phyloP scores from a whole-genome alignment of 202 grass and related monocot species.

The Dendrocalamus latiflorus region DNA sequence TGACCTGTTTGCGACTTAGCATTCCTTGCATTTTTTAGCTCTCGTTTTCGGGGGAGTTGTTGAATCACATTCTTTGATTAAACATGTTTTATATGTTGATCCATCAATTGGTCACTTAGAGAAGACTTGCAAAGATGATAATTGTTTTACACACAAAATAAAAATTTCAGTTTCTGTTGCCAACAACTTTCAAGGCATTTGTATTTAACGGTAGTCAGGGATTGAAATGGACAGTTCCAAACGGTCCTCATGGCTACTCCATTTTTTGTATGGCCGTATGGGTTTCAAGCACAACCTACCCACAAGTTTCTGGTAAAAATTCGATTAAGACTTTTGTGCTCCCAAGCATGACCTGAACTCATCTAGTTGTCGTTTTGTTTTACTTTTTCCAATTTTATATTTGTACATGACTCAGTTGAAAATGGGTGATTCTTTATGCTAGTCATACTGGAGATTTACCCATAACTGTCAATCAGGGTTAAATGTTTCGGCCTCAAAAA shows the following conservation, averaged over 20 bases:
- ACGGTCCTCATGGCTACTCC: neutral
- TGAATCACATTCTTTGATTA: conserved; percentile 16
- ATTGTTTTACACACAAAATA: neutral
- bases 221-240: conserved; percentile 5
- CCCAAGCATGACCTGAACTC: neutral
- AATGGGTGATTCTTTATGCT: neutral
- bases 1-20: conserved; percentile 20
- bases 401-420: neutral
- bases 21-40: conserved; percentile 24
- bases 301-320: neutral
- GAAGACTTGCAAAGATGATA: neutral
- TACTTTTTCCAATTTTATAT: neutral
- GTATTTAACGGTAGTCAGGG: neutral
- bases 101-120: neutral
- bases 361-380: neutral
- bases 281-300: neutral
- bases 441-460: too few species aligned
- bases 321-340: neutral
- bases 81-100: neutral
- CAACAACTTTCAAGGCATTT: neutral
- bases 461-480: too few species aligned
- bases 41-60: conserved; percentile 32
- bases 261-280: neutral
- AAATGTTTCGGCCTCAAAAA: too few species aligned
- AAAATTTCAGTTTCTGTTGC: neutral